Base-by-base conservation (phyloP, 805 yeast species). In the Hanseniaspora osmophila region DNA sequence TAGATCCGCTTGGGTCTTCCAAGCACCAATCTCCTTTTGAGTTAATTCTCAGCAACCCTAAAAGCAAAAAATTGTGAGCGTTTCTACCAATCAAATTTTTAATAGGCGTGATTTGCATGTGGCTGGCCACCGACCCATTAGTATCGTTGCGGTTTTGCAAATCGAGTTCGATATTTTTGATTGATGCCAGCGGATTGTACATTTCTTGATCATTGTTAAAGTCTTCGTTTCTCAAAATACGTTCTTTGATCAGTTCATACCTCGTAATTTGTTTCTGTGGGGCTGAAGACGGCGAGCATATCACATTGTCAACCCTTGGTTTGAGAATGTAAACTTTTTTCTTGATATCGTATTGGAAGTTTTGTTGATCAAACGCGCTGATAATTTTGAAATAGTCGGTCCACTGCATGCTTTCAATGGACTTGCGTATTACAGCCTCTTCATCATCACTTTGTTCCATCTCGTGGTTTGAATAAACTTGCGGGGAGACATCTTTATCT, bases 61-160 rank as follows among this genome's bases (percentile, higher is more conserved):
- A 77, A 2, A 92, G 58, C 7, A 83, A 65, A 57, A 92, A 92
- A 47, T 75, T 70, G 44, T 74, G 69, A 4, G 90, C 90, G 54
- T 82, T 83, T 45, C 95, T 67, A 30, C 98, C 99, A 29, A 92
- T 60, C 48, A 92, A 65, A 59, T 88, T 88, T 55, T 88, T 88
- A 45, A 92, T 78, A 37, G 77, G 68, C 0, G 95, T 84, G 40
- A 90, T 66, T 3, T 71, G 51, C 55, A 59, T 54, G n/a, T 35
- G 38, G 16, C 18, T 16, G 6, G 38, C 16, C 38, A 35, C 18
- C 5, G 38, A 13, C 6, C 16, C 16, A 5, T 15, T 5, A 35
- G 16, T n/a, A n/a, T n/a, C 7, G 10, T 5, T 17, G 22, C 16
- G 6, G 15, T 46, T 47, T 9, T 49, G 30, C 27, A 56, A 32